Base-by-base conservation (phyloP, 352 stramenopile genomes). In the Pythium grandisporangium region DNA sequence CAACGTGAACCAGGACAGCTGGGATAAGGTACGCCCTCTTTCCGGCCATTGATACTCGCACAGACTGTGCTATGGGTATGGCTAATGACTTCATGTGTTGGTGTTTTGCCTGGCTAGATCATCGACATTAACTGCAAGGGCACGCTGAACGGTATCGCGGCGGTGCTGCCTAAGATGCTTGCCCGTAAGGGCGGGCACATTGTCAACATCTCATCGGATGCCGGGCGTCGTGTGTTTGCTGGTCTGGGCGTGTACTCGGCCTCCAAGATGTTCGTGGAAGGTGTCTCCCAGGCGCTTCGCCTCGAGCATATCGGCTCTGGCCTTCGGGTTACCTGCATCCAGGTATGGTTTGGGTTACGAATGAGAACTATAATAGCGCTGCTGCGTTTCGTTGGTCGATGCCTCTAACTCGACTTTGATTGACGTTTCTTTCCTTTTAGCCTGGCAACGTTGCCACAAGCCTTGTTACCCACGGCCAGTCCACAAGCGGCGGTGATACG, bases 61-160 rank as follows among this genome's bases (percentile, higher is more conserved):
- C n/a, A n/a, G n/a, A n/a, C n/a, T n/a, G n/a, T n/a, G n/a, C n/a
- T n/a, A n/a, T n/a, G n/a, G n/a, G n/a, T n/a, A n/a, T n/a, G n/a
- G n/a, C n/a, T n/a, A n/a, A n/a, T n/a, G n/a, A n/a, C n/a, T n/a
- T n/a, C n/a, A n/a, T n/a, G n/a, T n/a, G n/a, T n/a, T n/a, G n/a
- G n/a, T n/a, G n/a, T n/a, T n/a, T n/a, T n/a, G n/a, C n/a, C n/a
- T n/a, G n/a, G n/a, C 17, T 38, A 78, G 53, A 94, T 78, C 11
- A 84, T 97, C 34, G 88, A 96, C 58, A 86, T 96, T 32, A 97
- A 97, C 62, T 96, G 84, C 68, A 96, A 95, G 53, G 90, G 87
- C 23, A 70, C 80, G 16, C 73, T 96, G 45, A 92, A 96, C 57
- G 84, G 83, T 17, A 77, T 96, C 50, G 84, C 68, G 0, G 66